Conservation (phyloP, 2,329 filamentous ascomycete species). For the Mycosphaerelloides madeirae region DNA sequence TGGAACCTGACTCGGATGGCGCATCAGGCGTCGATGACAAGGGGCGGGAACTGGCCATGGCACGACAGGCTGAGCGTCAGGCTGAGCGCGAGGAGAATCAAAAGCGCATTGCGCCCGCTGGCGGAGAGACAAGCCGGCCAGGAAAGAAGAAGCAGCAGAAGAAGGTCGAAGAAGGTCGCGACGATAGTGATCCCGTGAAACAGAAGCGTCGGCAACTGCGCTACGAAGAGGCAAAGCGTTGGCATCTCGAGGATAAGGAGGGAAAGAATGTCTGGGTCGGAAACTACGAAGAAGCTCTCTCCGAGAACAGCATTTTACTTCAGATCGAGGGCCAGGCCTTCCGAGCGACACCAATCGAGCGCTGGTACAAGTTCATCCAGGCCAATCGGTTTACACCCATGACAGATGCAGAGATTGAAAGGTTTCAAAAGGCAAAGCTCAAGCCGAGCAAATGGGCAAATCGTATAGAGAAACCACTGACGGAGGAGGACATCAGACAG, state of each 20-base stretch:
- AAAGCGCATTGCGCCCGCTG: conserved; percentile 85
- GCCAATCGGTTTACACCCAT: conserved; percentile 59
- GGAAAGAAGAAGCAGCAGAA: conserved; percentile 59
- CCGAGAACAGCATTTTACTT: conserved; percentile 73
- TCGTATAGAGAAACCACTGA: conserved; percentile 48
- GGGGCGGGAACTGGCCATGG: conserved; percentile 56
- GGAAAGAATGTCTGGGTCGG: conserved; percentile 93
- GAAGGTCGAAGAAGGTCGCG: conserved; percentile 77
- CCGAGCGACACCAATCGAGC: conserved; percentile 85
- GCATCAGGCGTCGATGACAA: conserved; percentile 56
- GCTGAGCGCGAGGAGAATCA: conserved; percentile 81
- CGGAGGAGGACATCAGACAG: conserved; percentile 30
- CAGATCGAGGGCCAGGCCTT: conserved; percentile 66
- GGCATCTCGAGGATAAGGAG: conserved; percentile 95
- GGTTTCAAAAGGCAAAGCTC: conserved; percentile 72
- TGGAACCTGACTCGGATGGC: conserved; percentile 33
- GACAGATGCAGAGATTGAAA: conserved; percentile 79
- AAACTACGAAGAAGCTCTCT: conserved; percentile 82
- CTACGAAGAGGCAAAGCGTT: conserved; percentile 92
- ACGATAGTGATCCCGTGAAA: conserved; percentile 72
- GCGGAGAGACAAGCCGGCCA: conserved; percentile 56
- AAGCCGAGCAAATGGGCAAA: conserved; percentile 77
- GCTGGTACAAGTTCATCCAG: conserved; percentile 84
- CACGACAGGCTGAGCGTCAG: conserved; percentile 68
- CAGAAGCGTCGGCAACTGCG: conserved; percentile 59